phyloP scores from a whole-genome alignment of 371 early-diverging fungal genomes.

The Pancytospora philotis region DNA sequence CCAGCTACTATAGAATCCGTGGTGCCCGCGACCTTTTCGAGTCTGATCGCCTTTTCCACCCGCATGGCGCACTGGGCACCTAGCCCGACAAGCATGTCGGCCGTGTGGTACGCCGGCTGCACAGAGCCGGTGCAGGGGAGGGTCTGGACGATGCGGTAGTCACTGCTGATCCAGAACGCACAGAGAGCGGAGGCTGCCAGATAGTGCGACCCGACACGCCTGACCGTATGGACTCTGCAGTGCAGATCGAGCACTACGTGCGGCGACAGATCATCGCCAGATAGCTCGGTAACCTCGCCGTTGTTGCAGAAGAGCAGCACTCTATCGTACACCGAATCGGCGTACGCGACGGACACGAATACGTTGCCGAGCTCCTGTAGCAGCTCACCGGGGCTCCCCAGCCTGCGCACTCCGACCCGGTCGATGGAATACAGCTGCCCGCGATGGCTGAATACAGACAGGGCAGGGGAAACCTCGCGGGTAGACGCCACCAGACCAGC shows the following conservation, averaged over 20 bases:
- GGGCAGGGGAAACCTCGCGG: background rate
- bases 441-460: background rate
- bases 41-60: no score
- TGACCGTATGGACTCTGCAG: background rate
- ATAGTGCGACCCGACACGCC: background rate
- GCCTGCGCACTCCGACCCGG: background rate
- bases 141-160: background rate
- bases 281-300: constrained; percentile 2
- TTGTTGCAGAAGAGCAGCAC: background rate
- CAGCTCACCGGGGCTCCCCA: background rate
- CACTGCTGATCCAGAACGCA: background rate
- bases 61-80: no score
- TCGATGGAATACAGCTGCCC: background rate
- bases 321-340: background rate
- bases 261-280: background rate
- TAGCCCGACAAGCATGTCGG: no score
- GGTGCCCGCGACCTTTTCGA: no score
- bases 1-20: no score
- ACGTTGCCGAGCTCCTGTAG: background rate
- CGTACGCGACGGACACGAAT: background rate
- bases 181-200: background rate
- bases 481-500: background rate
- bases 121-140: background rate
- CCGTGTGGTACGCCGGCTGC: background rate
- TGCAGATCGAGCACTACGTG: background rate